Evolutionary conservation across 2,329 filamentous ascomycete genomes (phyloP), one percentile per base, ranked within the genome.

Genomic region (Trichoderma hamatum): DNA sequence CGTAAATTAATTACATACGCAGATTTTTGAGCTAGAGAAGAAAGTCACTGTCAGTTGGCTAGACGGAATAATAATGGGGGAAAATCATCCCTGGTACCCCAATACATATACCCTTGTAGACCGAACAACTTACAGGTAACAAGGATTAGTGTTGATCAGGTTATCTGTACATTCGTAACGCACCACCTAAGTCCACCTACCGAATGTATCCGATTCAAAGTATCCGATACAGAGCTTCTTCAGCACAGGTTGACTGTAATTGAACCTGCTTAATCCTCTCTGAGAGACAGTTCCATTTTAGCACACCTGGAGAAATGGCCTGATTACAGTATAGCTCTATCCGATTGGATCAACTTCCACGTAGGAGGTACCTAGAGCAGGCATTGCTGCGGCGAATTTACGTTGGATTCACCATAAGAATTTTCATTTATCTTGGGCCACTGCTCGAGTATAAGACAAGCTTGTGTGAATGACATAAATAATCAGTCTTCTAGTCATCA

Each of bases 281-380:
- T 6, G 36, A 43, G 4, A 43, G 36, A 19, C 55, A 21, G 24
- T 60, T 51, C 24, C 11, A 39, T 36, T n/a, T n/a, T 30, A 54
- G 34, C 32, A 54, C 24, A 49, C 24, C 30, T 19, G 24, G 32
- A 21, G 28, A 21, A 26, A 60, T 60, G 55, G 56, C 46, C 56
- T 60, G 65, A 67, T 60, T 36, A 52, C 36, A 19, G 36, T 7
- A 2, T 19, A 19, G 11, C 24, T 43, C 30, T 39, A 54, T 60
- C 52, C 46, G 65, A 67, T 60, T 60, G 55, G 56, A 59, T 28
- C 30, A 52, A 26, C n/a, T 52, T 54, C 49, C 46, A 60, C 32
- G 26, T 52, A 21, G n/a, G 36, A 52, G 51, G 55, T 54, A 36
- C 63, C 36, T 13, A 58, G 63, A 66, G 63, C 26, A 43, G 39